These are phyloP conservation scores for Komagataea norvegica DNA, from an alignment of 1,139 yeast species.

Conservation along the genomic window DNA sequence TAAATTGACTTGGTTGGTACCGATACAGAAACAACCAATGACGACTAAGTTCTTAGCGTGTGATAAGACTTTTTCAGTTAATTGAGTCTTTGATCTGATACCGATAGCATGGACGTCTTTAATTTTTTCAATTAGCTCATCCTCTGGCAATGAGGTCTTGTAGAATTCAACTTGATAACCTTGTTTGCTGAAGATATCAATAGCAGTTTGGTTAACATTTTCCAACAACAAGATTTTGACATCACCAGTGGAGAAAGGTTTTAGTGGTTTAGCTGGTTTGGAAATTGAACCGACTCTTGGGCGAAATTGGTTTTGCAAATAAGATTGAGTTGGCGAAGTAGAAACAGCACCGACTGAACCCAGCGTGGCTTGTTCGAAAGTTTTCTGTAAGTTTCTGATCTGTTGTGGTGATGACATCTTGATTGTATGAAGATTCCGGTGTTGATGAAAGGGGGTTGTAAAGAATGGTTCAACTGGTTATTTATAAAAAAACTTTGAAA, in stretches of 20 bases:
- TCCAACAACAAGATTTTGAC: slow-evolving; percentile 86
- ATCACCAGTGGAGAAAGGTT: slow-evolving; percentile 89
- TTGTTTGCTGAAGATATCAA: slow-evolving; percentile 76
- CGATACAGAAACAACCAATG: slow-evolving; percentile 98
- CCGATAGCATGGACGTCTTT: slow-evolving; percentile 94
- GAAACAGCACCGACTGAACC: slow-evolving; percentile 69
- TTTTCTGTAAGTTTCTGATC: slow-evolving; percentile 48
- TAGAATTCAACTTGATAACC: slow-evolving; percentile 97
- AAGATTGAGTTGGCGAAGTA: slow-evolving; percentile 55
- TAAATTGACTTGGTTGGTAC: slow-evolving; percentile 96
- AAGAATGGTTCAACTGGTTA: too few relatives aligned
- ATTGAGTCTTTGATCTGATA: slow-evolving; percentile 92
- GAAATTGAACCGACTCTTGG: slow-evolving; percentile 31
- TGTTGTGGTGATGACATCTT: slow-evolving; percentile 66
- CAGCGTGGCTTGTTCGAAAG: slow-evolving; percentile 53
- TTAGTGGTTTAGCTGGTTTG: slow-evolving; percentile 62
- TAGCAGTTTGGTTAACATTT: slow-evolving; percentile 90
- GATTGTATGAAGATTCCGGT: slow-evolving; percentile 2
- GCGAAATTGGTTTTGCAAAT: slow-evolving; percentile 33
- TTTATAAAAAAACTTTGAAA: background rate
- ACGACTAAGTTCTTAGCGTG: slow-evolving; percentile 88
- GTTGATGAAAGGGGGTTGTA: background rate
- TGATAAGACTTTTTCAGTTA: slow-evolving; percentile 70
- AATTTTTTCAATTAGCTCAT: slow-evolving; percentile 90
- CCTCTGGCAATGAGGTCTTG: slow-evolving; percentile 87